A percentile compares a stretch with the other conserved stretches of the same genome.
Evolutionary conservation across 768 basidiomycete genomes (phyloP).

Genomic region (Pulveroboletus sp.): DNA sequence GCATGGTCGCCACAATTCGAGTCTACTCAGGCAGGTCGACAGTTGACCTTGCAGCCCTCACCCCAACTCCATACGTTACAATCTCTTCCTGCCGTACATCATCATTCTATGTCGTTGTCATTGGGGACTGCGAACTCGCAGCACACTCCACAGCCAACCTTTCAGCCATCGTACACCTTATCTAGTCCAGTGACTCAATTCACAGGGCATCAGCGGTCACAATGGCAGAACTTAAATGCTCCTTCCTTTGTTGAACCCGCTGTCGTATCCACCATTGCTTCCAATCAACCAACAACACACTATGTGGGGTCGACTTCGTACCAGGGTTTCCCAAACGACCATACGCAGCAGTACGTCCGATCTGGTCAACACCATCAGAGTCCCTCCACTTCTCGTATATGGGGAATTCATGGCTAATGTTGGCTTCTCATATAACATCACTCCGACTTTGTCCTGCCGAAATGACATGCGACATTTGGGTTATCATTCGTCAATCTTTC

Average conservation of each 20-base stretch:
- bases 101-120: conserved; percentile 14
- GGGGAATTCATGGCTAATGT: conserved; percentile 25
- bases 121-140: conserved; percentile 8
- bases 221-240: conserved; percentile 9
- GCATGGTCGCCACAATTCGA: conserved; percentile 26
- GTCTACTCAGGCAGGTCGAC: conserved; percentile 17
- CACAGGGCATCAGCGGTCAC: conserved; percentile 10
- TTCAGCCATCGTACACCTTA: conserved; percentile 9
- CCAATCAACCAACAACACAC: conserved; percentile 3
- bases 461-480: conserved; percentile 1
- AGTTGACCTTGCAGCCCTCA: conserved; percentile 4
- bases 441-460: not conserved
- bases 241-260: conserved; percentile 21
- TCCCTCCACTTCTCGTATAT: conserved; percentile 16
- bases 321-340: conserved; percentile 9
- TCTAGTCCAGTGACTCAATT: conserved; percentile 6
- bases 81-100: conserved; percentile 11
- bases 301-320: conserved; percentile 8
- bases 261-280: conserved; percentile 14
- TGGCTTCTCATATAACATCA: not conserved
- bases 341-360: conserved; percentile 13
- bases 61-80: conserved; percentile 11
- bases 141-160: conserved; percentile 10
- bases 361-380: conserved; percentile 20
- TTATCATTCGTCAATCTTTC: conserved; percentile 8